These are phyloP conservation scores for Amanita fuliginea DNA, from an alignment of 768 basidiomycete genomes.

Conservation along the genomic window DNA sequence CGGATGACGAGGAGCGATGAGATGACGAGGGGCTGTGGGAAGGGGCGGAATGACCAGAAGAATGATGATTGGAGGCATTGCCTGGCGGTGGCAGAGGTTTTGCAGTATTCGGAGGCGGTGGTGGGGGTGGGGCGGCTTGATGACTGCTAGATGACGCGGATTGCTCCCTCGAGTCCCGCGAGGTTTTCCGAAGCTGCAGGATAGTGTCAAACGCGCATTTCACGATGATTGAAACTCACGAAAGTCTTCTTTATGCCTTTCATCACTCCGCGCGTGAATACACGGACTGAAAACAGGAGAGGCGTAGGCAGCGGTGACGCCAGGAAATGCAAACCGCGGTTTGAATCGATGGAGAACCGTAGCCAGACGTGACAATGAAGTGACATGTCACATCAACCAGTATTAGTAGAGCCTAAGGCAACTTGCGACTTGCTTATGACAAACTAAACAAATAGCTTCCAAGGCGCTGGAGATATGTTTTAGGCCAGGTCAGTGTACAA, in stretches of 20 bases:
- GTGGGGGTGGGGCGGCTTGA: constrained; percentile 32
- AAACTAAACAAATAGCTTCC: neutral
- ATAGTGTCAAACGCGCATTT: constrained; percentile 12
- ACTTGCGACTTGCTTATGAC: neutral
- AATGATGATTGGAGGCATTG: constrained; percentile 25
- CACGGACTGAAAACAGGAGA: neutral
- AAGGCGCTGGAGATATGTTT: neutral
- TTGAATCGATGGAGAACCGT: constrained; percentile 30
- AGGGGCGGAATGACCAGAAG: constrained; percentile 23
- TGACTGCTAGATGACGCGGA: constrained; percentile 20
- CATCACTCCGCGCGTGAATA: constrained; percentile 31
- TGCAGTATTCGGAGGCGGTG: constrained; percentile 52
- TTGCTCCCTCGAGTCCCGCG: constrained; percentile 32
- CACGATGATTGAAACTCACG: constrained; percentile 27
- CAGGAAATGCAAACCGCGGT: constrained; percentile 9
- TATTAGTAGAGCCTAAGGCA: neutral
- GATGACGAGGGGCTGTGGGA: constrained; percentile 30
- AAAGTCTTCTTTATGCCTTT: constrained; percentile 81
- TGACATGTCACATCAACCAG: constrained; percentile 16
- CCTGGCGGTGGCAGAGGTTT: constrained; percentile 53
- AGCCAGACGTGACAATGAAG: constrained; percentile 14
- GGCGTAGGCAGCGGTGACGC: constrained; percentile 1
- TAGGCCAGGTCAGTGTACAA: neutral
- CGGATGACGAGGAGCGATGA: constrained; percentile 31
- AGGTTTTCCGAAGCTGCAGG: constrained; percentile 57